Evolutionary conservation across 1,284 basidiomycete species (phyloP).

Genomic region (Cystobasidium sp.): DNA sequence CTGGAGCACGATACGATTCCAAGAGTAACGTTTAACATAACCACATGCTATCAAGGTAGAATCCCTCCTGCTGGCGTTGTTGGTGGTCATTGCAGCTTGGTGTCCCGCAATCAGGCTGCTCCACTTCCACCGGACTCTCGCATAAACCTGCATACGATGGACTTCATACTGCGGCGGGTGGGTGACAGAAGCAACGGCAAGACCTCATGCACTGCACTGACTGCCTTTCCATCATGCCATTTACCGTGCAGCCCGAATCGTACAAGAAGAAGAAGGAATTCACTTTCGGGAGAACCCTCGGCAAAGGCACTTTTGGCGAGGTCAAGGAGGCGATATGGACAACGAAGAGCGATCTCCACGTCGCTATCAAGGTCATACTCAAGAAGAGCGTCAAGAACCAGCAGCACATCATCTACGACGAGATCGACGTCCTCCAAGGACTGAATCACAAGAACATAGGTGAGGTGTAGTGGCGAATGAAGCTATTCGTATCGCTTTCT

Average conservation of each 20-base stretch:
- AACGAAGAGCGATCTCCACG: slow-evolving; percentile 67
- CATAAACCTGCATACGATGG: slow-evolving; percentile 6
- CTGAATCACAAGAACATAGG: slow-evolving; percentile 85
- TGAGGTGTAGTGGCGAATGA: slow-evolving; percentile 2
- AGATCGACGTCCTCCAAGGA: slow-evolving; percentile 86
- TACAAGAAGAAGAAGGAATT: slow-evolving; percentile 52
- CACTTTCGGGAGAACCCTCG: slow-evolving; percentile 64
- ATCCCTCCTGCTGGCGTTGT: not conserved
- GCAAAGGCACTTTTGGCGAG: slow-evolving; percentile 55
- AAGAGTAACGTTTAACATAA: too few species aligned
- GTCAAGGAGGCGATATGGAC: slow-evolving; percentile 62
- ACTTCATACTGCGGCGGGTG: slow-evolving; percentile 37
- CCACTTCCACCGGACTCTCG: not conserved
- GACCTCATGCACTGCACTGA: not conserved
- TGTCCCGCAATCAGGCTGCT: too few species aligned
- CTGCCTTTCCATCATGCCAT: not conserved
- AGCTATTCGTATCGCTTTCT: not conserved
- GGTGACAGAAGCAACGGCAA: not conserved
- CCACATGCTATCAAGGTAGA: too few species aligned
- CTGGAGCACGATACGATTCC: too few species aligned
- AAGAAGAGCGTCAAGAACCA: slow-evolving; percentile 77
- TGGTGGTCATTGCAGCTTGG: not conserved
- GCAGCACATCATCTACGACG: slow-evolving; percentile 79
- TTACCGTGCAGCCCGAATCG: slow-evolving; percentile 46
- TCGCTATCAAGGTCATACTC: slow-evolving; percentile 80